Evolutionary conservation across 371 early-diverging fungal species (phyloP), one percentile per base, ranked within the genome.

Genomic region (Mortierella polycephala): DNA sequence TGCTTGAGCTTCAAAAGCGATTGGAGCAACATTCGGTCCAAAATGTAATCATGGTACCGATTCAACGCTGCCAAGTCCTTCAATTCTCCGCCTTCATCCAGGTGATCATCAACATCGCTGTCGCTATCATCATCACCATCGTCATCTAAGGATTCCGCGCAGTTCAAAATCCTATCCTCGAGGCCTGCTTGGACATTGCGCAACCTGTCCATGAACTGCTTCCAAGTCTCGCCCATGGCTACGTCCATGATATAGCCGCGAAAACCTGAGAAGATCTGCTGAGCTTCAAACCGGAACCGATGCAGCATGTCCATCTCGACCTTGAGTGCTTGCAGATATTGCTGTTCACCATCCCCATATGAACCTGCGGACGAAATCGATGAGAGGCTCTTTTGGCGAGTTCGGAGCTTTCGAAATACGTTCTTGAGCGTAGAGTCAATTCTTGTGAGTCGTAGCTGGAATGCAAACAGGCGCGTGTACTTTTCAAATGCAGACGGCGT

Each of bases 381-480:
- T 7, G 37, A 16, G 46, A 39, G 44, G 13, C 5, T 14, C 21
- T 30, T 64, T 49, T 58, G 74, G 14, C 68, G 60, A 21, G 57
- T 12, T 53, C 69, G 52, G 30, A 81, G 60, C 59, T 51, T 69
- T 21, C 54, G 57, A 64, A 68, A 84, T n/a, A 81, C 60, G 12
- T 76, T 74, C 53, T 86, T 85, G 50, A 82, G 53, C 3, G 73
- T 60, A 1, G 82, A 69, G 10, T 67, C 74, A 0, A 83, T 66
- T 13, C 87, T 69, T 14, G 81, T 57, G 2, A 87, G 57, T 41
- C 73, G 84, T 30, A 88, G 67, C 21, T 84, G 71, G 60, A 87
- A 88, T 1, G 81, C 74, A 67, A 88, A 88, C 13, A 87, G 57
- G 1, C 86, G 84, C 41, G 85, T 85, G 69, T 87, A 87, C 65